Conservation (phyloP, 2,329 filamentous ascomycete species). For the Cercospora sp. region DNA sequence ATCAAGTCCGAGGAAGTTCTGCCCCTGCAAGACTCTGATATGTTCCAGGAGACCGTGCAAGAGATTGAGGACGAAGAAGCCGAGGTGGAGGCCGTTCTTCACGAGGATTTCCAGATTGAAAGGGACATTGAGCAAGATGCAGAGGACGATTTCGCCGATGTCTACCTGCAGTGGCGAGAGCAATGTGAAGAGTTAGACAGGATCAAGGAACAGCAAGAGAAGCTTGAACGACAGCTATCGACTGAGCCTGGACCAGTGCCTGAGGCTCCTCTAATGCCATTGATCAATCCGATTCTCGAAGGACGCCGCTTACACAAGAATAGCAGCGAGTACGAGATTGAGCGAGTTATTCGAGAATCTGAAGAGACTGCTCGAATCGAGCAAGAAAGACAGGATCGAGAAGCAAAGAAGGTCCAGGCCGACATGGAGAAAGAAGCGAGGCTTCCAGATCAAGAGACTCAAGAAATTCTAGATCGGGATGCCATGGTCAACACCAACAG, state of each 20-base stretch:
- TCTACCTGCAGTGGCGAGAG: slow-evolving; percentile 46
- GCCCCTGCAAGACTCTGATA: slow-evolving; percentile 45
- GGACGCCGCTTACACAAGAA: slow-evolving; percentile 55
- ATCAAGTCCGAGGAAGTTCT: slow-evolving; percentile 36
- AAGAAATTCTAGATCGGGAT: slow-evolving; percentile 59
- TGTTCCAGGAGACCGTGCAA: slow-evolving; percentile 40
- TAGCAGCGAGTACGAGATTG: slow-evolving; percentile 71
- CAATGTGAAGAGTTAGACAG: slow-evolving; percentile 45
- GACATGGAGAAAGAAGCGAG: slow-evolving; percentile 75
- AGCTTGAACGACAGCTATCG: slow-evolving; percentile 38
- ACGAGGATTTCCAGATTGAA: slow-evolving; percentile 31
- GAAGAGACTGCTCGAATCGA: slow-evolving; percentile 70
- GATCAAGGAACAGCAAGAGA: slow-evolving; percentile 43
- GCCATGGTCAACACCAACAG: slow-evolving; percentile 67
- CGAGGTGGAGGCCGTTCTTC: slow-evolving; percentile 37
- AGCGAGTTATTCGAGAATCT: slow-evolving; percentile 70
- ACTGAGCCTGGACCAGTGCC: slow-evolving; percentile 44
- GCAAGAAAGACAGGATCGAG: slow-evolving; percentile 54
- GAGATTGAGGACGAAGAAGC: slow-evolving; percentile 39
- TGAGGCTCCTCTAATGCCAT: slow-evolving; percentile 42
- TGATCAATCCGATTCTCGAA: slow-evolving; percentile 52
- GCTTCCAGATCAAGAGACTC: slow-evolving; percentile 68
- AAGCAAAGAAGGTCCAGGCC: slow-evolving; percentile 66
- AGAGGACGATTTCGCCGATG: slow-evolving; percentile 38
- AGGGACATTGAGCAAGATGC: slow-evolving; percentile 36